Evolutionary conservation across 148 eudicot species (phyloP).

Genomic region (Rhododendron mucronatum): DNA sequence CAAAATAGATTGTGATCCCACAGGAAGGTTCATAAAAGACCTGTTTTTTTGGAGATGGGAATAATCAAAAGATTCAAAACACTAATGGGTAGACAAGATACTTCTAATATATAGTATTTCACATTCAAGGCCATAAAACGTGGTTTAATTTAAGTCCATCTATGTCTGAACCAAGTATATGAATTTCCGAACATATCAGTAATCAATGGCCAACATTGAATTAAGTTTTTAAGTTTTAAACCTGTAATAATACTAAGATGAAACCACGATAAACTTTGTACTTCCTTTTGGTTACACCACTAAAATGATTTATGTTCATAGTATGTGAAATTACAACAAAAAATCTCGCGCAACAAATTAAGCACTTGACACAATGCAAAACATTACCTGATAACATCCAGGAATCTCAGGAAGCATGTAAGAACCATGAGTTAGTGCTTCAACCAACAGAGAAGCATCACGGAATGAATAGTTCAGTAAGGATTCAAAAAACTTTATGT

Average conservation of each 20-base stretch:
- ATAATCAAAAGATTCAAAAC: neutral
- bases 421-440: conserved; percentile 91
- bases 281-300: neutral
- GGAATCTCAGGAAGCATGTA: conserved; percentile 84
- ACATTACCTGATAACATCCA: conserved; percentile 78
- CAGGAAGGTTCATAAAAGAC: neutral
- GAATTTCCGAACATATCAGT: neutral
- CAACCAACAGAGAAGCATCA: conserved; percentile 70
- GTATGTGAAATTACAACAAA: neutral
- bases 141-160: neutral
- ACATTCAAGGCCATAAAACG: neutral
- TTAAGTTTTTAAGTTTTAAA: neutral
- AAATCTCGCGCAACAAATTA: neutral
- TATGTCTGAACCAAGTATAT: neutral
- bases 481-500: conserved; percentile 42
- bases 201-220: neutral
- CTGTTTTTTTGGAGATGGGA: neutral
- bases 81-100: neutral
- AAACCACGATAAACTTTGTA: neutral
- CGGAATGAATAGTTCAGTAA: conserved; percentile 51
- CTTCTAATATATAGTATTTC: neutral
- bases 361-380: neutral
- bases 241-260: neutral
- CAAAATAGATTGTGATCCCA: neutral
- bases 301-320: neutral